Percentiles rank a stretch among this genome's conserved stretches.
These are phyloP conservation scores for Mycena sp. DNA, from an alignment of 1,284 basidiomycete species.

Conservation along the genomic window DNA sequence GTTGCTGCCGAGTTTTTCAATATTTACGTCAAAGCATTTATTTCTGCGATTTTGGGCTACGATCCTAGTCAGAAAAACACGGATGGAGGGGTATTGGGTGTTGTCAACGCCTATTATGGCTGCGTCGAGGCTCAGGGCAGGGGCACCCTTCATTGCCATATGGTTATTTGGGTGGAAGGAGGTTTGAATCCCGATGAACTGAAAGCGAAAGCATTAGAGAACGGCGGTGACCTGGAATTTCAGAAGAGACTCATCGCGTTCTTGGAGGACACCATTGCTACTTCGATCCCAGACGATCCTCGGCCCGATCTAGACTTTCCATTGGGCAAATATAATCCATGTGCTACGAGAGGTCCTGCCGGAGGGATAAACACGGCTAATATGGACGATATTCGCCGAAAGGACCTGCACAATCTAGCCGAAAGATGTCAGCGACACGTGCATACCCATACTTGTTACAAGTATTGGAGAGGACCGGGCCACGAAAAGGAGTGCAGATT, in stretches of 20 bases:
- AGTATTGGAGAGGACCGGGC: conserved; percentile 1
- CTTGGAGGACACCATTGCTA: neutral
- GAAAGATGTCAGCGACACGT: conserved; percentile 7
- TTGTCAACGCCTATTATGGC: conserved; percentile 48
- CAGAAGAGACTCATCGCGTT: neutral
- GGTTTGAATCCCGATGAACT: conserved; percentile 46
- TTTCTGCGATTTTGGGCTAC: conserved; percentile 37
- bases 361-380: neutral
- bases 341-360: neutral
- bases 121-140: conserved; percentile 53
- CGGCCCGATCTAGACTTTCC: neutral
- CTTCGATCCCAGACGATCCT: neutral
- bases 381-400: neutral
- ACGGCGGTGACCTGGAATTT: conserved; percentile 33
- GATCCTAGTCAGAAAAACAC: conserved; percentile 24
- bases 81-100: conserved; percentile 47
- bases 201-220: conserved; percentile 25
- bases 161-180: conserved; percentile 53
- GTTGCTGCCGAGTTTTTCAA: conserved; percentile 49
- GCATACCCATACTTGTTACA: conserved; percentile 8
- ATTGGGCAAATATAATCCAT: neutral
- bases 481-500: conserved; percentile 27
- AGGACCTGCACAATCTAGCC: conserved; percentile 6
- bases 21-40: conserved; percentile 46
- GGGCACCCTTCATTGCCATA: conserved; percentile 52